Conservation (phyloP, 1,284 basidiomycete species). For the Sporisorium reilianum region DNA sequence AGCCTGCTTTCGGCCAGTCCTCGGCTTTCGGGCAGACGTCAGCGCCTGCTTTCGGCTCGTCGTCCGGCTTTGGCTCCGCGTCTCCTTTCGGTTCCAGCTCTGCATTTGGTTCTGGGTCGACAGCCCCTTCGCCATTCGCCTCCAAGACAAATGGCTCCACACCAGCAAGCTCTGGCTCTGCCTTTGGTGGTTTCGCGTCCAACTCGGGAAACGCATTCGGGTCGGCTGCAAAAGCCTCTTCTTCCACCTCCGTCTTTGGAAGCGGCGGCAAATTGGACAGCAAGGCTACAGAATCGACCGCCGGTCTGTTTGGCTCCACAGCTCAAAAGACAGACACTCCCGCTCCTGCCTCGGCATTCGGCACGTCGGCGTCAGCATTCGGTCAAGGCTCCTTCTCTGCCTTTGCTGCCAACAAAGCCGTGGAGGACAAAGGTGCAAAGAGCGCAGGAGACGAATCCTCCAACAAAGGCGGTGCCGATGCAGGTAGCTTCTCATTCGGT, state of each 20-base stretch:
- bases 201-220: constrained; percentile 33
- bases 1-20: constrained; percentile 50
- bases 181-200: constrained; percentile 43
- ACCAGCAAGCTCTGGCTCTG: constrained; percentile 33
- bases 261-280: constrained; percentile 40
- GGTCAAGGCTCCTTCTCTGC: constrained; percentile 36
- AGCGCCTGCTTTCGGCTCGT: constrained; percentile 51
- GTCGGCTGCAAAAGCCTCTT: constrained; percentile 13
- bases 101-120: constrained; percentile 48
- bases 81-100: constrained; percentile 59
- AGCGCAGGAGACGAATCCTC: constrained; percentile 10
- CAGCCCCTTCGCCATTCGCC: constrained; percentile 28
- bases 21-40: constrained; percentile 53
- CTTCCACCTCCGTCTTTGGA: constrained; percentile 36
- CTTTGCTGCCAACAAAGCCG: constrained; percentile 41
- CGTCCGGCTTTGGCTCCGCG: constrained; percentile 66
- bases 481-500: constrained; percentile 51
- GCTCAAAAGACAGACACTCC: constrained; percentile 4
- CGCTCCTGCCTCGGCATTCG: constrained; percentile 23
- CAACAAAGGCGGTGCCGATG: constrained; percentile 11
- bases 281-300: constrained; percentile 9
- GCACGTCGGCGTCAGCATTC: constrained; percentile 24
- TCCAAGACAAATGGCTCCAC: constrained; percentile 14
- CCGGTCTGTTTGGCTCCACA: constrained; percentile 16
- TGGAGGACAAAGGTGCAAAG: constrained; percentile 30